phyloP scores from a whole-genome alignment of 306 rosid genomes.

The Quercus gilva region DNA sequence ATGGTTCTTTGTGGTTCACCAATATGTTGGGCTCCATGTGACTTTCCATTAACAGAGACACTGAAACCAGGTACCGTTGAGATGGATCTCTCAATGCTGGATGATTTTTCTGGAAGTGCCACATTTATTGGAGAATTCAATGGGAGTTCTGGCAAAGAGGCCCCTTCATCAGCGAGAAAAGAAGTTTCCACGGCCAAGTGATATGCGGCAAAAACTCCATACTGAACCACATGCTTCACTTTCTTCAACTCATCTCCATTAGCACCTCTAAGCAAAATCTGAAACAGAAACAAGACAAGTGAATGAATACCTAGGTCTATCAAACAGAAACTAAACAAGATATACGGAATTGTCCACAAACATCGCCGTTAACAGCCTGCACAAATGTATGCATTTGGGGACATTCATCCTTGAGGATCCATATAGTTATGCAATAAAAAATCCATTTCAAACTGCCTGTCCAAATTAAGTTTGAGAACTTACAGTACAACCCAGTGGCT shows the following conservation, averaged over 20 bases:
- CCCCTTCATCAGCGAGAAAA: constrained; percentile 99
- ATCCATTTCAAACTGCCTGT: neutral
- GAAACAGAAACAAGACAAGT: constrained; percentile 30
- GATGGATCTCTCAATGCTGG: constrained; percentile 74
- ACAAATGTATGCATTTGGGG: neutral
- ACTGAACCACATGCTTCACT: constrained; percentile 92
- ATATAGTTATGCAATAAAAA: neutral
- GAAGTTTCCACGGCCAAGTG: constrained; percentile 97
- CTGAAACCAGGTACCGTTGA: constrained; percentile 76
- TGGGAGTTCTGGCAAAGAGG: constrained; percentile 83
- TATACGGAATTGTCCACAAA: constrained; percentile 3
- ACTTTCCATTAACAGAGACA: constrained; percentile 36
- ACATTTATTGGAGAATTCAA: constrained; percentile 68
- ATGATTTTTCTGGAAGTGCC: constrained; percentile 69
- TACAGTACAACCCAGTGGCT: constrained; percentile 96
- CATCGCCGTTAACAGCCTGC: neutral
- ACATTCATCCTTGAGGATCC: neutral
- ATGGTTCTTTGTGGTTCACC: constrained; percentile 47
- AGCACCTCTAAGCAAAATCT: constrained; percentile 94
- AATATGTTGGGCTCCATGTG: constrained; percentile 35
- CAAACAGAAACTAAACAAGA: neutral
- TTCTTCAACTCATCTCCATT: constrained; percentile 81
- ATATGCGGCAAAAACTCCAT: constrained; percentile 96
- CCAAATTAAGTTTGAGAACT: constrained; percentile 33
- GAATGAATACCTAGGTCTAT: constrained; percentile 25